phyloP scores from a whole-genome alignment of 805 yeast species.

The Blastobotrys parvus region DNA sequence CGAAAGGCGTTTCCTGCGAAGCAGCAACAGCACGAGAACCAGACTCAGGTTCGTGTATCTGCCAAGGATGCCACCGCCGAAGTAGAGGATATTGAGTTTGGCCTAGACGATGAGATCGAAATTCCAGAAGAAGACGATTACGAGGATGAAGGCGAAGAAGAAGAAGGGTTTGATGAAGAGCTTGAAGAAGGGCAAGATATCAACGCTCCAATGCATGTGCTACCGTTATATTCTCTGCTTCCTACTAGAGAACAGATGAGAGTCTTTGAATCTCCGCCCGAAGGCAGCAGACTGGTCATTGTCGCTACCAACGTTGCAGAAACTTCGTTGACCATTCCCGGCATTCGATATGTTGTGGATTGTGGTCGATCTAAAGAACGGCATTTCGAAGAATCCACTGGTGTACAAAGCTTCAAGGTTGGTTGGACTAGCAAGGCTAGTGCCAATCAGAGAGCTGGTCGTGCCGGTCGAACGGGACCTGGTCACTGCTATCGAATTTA shows the following conservation, averaged over 20 bases:
- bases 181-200: constrained; percentile 65
- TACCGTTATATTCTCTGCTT: constrained; percentile 84
- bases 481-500: constrained; percentile 92
- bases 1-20: constrained; percentile 59
- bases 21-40: constrained; percentile 25
- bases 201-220: constrained; percentile 73
- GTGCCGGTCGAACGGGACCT: constrained; percentile 98
- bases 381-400: constrained; percentile 68
- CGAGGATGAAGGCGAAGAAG: constrained; percentile 33
- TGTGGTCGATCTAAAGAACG: constrained; percentile 92
- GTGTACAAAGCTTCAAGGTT: constrained; percentile 86
- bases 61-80: constrained; percentile 64
- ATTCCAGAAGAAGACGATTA: constrained; percentile 24
- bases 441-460: constrained; percentile 89
- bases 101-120: constrained; percentile 33
- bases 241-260: constrained; percentile 96
- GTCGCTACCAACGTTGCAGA: constrained; percentile 98
- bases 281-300: constrained; percentile 78
- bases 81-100: constrained; percentile 75
- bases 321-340: constrained; percentile 94
- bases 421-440: constrained; percentile 94
- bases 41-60: constrained; percentile 40
- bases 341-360: constrained; percentile 89
- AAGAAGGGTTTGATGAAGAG: constrained; percentile 45
- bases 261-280: constrained; percentile 80